A percentile compares a stretch with the other conserved stretches of the same genome.
Conservation (phyloP, 257 asterid species). For the Primulina tabacum region DNA sequence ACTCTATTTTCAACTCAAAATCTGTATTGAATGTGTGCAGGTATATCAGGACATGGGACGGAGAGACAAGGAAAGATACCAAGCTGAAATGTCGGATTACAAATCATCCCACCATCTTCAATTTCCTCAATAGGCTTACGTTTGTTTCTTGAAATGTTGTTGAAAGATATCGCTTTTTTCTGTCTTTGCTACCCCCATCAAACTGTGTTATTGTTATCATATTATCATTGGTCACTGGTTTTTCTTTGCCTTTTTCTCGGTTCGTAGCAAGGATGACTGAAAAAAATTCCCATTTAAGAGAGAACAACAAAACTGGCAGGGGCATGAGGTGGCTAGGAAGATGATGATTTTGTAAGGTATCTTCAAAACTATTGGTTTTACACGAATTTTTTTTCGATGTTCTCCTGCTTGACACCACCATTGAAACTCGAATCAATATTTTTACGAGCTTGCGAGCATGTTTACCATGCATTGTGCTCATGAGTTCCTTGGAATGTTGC, state of each 20-base stretch:
- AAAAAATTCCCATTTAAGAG: not conserved
- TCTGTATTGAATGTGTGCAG: constrained; percentile 37
- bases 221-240: not conserved
- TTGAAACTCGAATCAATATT: not conserved
- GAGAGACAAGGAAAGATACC: constrained; percentile 85
- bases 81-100: constrained; percentile 74
- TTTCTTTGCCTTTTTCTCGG: constrained; percentile 7
- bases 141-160: constrained; percentile 13
- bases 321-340: not conserved
- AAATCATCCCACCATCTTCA: constrained; percentile 49
- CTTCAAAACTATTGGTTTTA: not conserved
- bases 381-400: not conserved
- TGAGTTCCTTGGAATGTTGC: too few relatives aligned
- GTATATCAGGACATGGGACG: constrained; percentile 85
- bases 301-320: not conserved
- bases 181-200: constrained; percentile 4
- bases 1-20: not conserved
- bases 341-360: not conserved
- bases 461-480: too few relatives aligned
- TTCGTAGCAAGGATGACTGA: not conserved
- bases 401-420: not conserved
- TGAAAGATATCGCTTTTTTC: constrained; percentile 1
- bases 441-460: not conserved
- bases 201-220: not conserved
- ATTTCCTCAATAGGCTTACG: constrained; percentile 18